These are phyloP conservation scores for Cyberlindnera xylosilytica DNA, from an alignment of 805 yeast species.

Conservation along the genomic window DNA sequence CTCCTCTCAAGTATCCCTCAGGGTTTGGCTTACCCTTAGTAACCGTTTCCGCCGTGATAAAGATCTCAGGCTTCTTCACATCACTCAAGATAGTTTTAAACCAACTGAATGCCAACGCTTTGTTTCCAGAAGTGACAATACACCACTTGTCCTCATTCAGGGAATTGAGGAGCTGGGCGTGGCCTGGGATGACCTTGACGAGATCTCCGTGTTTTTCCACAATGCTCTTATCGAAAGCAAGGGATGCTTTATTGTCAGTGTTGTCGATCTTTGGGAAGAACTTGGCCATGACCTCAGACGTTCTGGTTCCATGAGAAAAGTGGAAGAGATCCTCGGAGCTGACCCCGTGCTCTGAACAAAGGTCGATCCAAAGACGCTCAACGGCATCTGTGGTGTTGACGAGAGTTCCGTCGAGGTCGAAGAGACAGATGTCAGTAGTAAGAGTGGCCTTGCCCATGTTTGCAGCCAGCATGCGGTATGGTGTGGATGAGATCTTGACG, in stretches of 20 bases:
- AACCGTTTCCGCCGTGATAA: constrained; percentile 82
- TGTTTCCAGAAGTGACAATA: constrained; percentile 86
- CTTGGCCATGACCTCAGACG: constrained; percentile 70
- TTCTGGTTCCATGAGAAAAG: constrained; percentile 70
- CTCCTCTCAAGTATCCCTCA: constrained; percentile 56
- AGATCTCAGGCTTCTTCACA: constrained; percentile 61
- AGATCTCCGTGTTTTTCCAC: constrained; percentile 69
- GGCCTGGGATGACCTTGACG: constrained; percentile 77
- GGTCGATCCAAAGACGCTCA: constrained; percentile 77
- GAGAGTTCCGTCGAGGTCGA: constrained; percentile 86
- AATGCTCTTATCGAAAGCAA: constrained; percentile 58
- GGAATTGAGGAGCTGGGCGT: constrained; percentile 55
- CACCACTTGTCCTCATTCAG: constrained; percentile 61
- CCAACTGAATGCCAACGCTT: constrained; percentile 77
- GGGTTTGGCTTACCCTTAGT: constrained; percentile 84
- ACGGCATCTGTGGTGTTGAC: constrained; percentile 82
- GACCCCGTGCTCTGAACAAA: constrained; percentile 66
- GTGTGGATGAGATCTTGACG: too few relatives aligned
- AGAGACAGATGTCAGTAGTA: constrained; percentile 38
- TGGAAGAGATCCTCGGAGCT: constrained; percentile 44
- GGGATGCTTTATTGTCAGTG: constrained; percentile 57
- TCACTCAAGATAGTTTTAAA: constrained; percentile 54
- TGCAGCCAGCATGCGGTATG: too few relatives aligned
- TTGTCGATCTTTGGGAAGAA: constrained; percentile 75
- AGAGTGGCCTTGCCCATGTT: constrained; percentile 20